Percentiles rank a stretch among this genome's conserved stretches.
phyloP scores from a whole-genome alignment of 2,329 filamentous ascomycete species.

The Fusarium nodosum region DNA sequence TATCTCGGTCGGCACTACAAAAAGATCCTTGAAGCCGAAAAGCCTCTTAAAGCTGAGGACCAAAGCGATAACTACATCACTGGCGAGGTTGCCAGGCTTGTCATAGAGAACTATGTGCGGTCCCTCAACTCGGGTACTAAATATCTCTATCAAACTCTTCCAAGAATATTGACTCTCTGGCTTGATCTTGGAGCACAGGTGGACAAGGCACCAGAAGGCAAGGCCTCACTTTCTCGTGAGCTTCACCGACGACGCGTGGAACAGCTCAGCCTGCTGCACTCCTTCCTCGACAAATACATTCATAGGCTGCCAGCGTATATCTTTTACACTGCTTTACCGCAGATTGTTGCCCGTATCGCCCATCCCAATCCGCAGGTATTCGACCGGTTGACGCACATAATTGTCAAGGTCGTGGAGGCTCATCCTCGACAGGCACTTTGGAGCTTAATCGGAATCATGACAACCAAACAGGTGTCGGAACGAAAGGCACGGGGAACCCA shows the following conservation, averaged over 20 bases:
- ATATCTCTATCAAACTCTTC: conserved; percentile 94
- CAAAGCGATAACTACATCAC: conserved; percentile 82
- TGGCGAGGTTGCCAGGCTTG: conserved; percentile 87
- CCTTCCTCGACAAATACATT: conserved; percentile 84
- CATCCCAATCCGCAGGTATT: conserved; percentile 86
- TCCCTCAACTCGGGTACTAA: conserved; percentile 92
- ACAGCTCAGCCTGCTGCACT: conserved; percentile 77
- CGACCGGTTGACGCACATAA: conserved; percentile 80
- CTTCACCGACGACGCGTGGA: conserved; percentile 70
- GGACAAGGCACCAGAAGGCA: conserved; percentile 70
- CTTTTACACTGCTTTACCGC: conserved; percentile 86
- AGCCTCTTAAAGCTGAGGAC: conserved; percentile 78
- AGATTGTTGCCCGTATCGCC: conserved; percentile 95
- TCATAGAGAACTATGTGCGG: conserved; percentile 93
- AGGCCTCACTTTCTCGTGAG: conserved; percentile 66
- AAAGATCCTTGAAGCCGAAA: conserved; percentile 92
- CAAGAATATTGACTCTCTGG: conserved; percentile 93
- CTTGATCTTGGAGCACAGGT: conserved; percentile 87
- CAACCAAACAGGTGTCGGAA: conserved; percentile 78
- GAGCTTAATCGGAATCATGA: conserved; percentile 89
- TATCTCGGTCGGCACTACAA: conserved; percentile 98
- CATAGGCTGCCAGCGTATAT: conserved; percentile 78
- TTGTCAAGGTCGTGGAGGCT: conserved; percentile 85
- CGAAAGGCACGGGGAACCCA: conserved; percentile 68
- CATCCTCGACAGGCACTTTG: conserved; percentile 94